Percentiles rank a stretch among this genome's conserved stretches.
Conservation (phyloP, 148 eudicot genomes). For the Nepenthes mirabilis region DNA sequence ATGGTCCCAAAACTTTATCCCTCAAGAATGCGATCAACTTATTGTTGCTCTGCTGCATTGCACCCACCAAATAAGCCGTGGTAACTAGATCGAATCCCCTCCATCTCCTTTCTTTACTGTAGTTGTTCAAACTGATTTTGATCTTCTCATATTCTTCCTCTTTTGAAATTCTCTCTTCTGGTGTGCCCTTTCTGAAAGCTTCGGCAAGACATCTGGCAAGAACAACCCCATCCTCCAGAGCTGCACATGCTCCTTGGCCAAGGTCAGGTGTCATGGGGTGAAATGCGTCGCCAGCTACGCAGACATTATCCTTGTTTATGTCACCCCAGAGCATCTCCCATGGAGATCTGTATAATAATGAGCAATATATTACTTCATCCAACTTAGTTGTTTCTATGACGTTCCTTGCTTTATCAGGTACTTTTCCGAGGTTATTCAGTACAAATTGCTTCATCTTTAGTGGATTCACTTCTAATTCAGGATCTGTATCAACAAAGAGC, state of each 20-base stretch:
- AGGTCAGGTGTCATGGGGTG: background rate
- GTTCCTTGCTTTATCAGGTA: no score
- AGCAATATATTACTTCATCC: conserved; percentile 4
- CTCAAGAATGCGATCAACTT: no score
- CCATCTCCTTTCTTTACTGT: conserved; percentile 27
- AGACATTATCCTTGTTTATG: conserved; percentile 12
- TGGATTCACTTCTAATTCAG: no score
- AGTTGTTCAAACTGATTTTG: conserved; percentile 23
- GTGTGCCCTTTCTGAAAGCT: conserved; percentile 9
- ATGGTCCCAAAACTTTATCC: no score
- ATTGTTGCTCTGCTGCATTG: conserved; percentile 18
- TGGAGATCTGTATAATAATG: conserved; percentile 25
- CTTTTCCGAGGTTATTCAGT: no score
- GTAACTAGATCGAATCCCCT: conserved; percentile 6
- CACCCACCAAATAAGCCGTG: conserved; percentile 29
- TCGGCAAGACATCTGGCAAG: conserved; percentile 29
- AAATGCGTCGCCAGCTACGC: no score
- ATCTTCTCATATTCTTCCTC: conserved; percentile 5
- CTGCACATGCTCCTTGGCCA: conserved; percentile 42
- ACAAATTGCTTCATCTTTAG: no score
- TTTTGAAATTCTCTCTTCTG: conserved; percentile 7
- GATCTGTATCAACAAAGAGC: no score
- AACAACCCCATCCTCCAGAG: conserved; percentile 36
- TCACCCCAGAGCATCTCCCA: conserved; percentile 30
- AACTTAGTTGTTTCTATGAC: no score